Conservation (phyloP, 345 rosid genomes). For the Boechera retrofracta region DNA sequence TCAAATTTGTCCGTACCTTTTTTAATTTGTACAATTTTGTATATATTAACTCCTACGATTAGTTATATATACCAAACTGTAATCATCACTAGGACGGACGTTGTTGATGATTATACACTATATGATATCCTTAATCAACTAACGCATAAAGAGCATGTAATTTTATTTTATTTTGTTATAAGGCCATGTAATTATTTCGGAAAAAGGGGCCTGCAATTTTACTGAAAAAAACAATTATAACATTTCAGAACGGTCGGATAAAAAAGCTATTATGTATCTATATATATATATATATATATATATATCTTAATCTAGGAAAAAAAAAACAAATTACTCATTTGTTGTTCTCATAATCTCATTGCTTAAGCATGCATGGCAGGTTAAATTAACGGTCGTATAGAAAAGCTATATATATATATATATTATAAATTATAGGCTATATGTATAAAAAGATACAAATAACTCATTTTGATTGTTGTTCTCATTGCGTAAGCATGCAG, state of each 20-base stretch:
- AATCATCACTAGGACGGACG: background rate
- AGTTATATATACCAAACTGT: background rate
- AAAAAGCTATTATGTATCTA: background rate
- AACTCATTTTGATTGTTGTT: conserved; percentile 4
- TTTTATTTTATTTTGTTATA: too few species aligned
- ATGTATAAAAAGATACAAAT: background rate
- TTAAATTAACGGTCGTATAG: conserved; percentile 4
- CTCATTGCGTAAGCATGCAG: conserved; percentile 13
- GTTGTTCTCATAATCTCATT: conserved; percentile 14
- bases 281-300: background rate
- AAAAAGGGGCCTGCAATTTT: background rate
- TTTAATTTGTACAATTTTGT: too few species aligned
- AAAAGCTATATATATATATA: background rate
- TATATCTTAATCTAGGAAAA: background rate
- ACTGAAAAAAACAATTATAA: too few species aligned
- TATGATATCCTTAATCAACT: conserved; percentile 12
- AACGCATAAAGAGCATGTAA: background rate
- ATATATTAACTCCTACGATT: too few species aligned
- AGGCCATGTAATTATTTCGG: too few species aligned
- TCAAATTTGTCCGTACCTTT: too few species aligned
- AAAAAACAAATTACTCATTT: background rate
- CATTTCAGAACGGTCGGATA: too few species aligned
- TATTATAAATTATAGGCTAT: too few species aligned
- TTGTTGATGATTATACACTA: background rate
- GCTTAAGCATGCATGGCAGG: conserved; percentile 19